phyloP scores from a whole-genome alignment of 208 protist species.

The Trypanosoma brucei region DNA sequence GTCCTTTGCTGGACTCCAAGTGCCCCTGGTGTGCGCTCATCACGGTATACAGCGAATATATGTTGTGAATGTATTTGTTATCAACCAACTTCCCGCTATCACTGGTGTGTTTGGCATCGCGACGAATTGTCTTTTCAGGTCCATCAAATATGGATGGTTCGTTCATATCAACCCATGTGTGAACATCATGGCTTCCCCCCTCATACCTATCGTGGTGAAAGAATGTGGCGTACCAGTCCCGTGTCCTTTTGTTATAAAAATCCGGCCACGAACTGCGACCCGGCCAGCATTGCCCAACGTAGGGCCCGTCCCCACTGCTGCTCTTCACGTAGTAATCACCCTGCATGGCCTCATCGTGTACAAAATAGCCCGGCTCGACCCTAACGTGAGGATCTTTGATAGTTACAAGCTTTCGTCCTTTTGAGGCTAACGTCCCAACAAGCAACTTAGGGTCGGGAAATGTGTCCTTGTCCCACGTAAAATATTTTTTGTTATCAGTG shows the following conservation, averaged over 20 bases:
- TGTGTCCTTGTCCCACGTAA: slow-evolving; percentile 95
- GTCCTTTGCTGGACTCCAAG: slow-evolving; percentile 42
- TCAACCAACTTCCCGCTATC: slow-evolving; percentile 61
- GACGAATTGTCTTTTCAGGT: slow-evolving; percentile 93
- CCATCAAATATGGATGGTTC: slow-evolving; percentile 97
- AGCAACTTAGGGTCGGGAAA: slow-evolving; percentile 94
- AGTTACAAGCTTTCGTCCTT: slow-evolving; percentile 94
- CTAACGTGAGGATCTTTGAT: slow-evolving; percentile 99
- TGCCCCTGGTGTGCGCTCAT: slow-evolving; percentile 90
- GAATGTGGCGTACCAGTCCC: slow-evolving; percentile 91
- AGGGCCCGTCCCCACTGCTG: slow-evolving; percentile 55
- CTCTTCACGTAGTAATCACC: slow-evolving; percentile 89
- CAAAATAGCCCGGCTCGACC: slow-evolving; percentile 65
- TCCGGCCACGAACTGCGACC: slow-evolving; percentile 92
- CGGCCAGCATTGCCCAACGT: slow-evolving; percentile 97
- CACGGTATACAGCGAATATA: slow-evolving; percentile 92
- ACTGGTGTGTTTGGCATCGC: slow-evolving; percentile 84
- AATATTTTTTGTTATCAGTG: slow-evolving; percentile 97
- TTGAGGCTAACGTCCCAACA: slow-evolving; percentile 79
- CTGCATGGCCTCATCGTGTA: slow-evolving; percentile 75
- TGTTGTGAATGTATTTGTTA: slow-evolving; percentile 98
- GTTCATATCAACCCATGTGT: slow-evolving; percentile 99
- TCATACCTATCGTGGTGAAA: slow-evolving; percentile 89
- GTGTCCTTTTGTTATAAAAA: slow-evolving; percentile 89
- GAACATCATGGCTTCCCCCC: slow-evolving; percentile 84